Base-by-base conservation (phyloP, 2,329 filamentous ascomycete genomes). In the Metarhizium humberi region DNA sequence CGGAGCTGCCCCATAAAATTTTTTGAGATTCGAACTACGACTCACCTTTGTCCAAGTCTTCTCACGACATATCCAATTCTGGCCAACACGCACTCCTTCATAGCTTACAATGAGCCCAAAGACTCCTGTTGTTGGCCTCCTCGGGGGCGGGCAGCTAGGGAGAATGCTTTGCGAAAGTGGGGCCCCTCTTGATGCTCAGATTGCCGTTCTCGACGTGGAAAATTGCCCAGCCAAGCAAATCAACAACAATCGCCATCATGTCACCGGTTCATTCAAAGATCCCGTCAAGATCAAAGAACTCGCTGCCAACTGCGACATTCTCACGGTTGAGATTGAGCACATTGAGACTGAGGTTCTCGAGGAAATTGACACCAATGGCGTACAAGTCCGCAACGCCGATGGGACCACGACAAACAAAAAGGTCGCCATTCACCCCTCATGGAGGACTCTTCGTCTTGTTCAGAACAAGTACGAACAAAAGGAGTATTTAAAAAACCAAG, bases 381-480 rank as follows among this genome's bases (percentile, higher is more conserved):
- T 87, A 4, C 73, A 84, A 25, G 73, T 72, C 32, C 67, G 65
- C 29, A 67, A 69, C 40, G 69, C 64, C 29, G 54, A 53, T 16
- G 56, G 47, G 43, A 57, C 52, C 32, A 51, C 18, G 29, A 48
- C 45, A 49, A 63, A 67, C 50, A 79, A 75, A 64, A 76, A 71
- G 60, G 79, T 87, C 46, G 76, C 84, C 45, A 78, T 90, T 2
- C 84, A 96, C 66, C 91, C 92, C 1, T 89, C 85, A 57, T 95
- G 90, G 87, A 82, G 84, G 72, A 95, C 92, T 2, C 80, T 97
- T 54, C 82, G 90, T 34, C 84, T 87, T 18, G 95, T 97, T 64
- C 92, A 96, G 75, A 90, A 97, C 75, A 97, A 97, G 75, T 96
- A 83, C 68, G 75, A 83, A 59, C 92, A 97, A 69, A 96, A 97